These are phyloP conservation scores for Alternaria burnsii DNA, from an alignment of 2,329 filamentous ascomycete species.

Conservation along the genomic window DNA sequence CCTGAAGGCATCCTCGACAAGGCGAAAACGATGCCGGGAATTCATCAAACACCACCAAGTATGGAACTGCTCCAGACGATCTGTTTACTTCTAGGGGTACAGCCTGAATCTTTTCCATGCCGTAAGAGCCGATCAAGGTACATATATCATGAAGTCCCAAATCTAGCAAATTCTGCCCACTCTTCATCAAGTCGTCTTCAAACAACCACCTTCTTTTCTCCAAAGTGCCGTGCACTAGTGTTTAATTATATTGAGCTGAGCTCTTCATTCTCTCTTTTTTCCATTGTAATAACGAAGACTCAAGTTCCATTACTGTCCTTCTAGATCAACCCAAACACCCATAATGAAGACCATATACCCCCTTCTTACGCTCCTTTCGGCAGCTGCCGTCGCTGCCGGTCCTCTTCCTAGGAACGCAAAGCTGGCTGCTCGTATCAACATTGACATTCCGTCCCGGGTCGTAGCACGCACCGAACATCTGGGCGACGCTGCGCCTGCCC, in stretches of 20 bases:
- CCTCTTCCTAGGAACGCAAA: conserved; percentile 24
- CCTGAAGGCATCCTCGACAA: conserved; percentile 21
- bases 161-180: conserved; percentile 6
- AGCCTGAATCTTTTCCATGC: conserved; percentile 14
- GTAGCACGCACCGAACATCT: conserved; percentile 23
- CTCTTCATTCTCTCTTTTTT: conserved; percentile 30
- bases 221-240: conserved; percentile 36
- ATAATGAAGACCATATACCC: conserved; percentile 40
- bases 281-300: conserved; percentile 9
- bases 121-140: conserved; percentile 5
- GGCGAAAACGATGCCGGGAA: conserved; percentile 11
- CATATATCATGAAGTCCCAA: conserved; percentile 19
- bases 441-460: conserved; percentile 16
- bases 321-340: background rate
- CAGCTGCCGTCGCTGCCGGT: conserved; percentile 29
- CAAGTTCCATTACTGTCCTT: conserved; percentile 4
- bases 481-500: conserved; percentile 16
- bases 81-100: conserved; percentile 20
- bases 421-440: conserved; percentile 5
- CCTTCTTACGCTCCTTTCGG: conserved; percentile 33
- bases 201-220: conserved; percentile 22
- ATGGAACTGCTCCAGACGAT: conserved; percentile 9
- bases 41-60: conserved; percentile 27
- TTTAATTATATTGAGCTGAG: conserved; percentile 34
- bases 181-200: conserved; percentile 15